These are phyloP conservation scores for Aureobasidium sp. DNA, from an alignment of 2,329 filamentous ascomycete genomes.

Conservation along the genomic window DNA sequence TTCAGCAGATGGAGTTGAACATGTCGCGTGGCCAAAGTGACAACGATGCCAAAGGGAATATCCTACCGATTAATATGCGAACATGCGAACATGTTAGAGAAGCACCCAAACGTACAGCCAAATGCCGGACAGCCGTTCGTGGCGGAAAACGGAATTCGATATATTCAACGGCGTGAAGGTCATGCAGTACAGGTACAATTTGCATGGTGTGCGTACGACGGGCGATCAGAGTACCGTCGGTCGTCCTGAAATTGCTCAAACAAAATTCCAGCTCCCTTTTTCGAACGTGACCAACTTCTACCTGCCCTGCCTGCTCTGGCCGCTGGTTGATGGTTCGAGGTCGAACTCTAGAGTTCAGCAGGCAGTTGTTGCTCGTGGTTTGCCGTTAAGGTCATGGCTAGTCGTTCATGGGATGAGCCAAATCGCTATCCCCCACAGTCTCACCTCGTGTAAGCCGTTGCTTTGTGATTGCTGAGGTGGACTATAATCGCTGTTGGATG, in stretches of 20 bases:
- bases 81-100: not conserved
- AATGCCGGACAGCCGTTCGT: conserved; percentile 4
- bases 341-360: not conserved
- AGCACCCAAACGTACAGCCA: too few relatives aligned
- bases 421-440: conserved; percentile 8
- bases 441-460: not conserved
- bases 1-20: not conserved
- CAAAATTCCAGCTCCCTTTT: not conserved
- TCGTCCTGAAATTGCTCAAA: not conserved
- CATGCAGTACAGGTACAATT: not conserved
- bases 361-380: not conserved
- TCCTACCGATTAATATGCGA: not conserved
- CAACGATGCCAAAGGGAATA: not conserved
- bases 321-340: not conserved
- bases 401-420: not conserved
- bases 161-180: conserved; percentile 2
- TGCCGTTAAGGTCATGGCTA: not conserved
- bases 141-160: conserved; percentile 2
- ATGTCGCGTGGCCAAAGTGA: not conserved
- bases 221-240: not conserved
- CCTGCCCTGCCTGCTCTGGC: not conserved
- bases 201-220: not conserved
- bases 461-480: not conserved
- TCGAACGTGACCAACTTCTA: not conserved
- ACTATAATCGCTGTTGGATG: not conserved